Percentiles rank a stretch among this genome's conserved stretches.
Conservation (phyloP, 1,139 yeast species). For the Pichia sp. region DNA sequence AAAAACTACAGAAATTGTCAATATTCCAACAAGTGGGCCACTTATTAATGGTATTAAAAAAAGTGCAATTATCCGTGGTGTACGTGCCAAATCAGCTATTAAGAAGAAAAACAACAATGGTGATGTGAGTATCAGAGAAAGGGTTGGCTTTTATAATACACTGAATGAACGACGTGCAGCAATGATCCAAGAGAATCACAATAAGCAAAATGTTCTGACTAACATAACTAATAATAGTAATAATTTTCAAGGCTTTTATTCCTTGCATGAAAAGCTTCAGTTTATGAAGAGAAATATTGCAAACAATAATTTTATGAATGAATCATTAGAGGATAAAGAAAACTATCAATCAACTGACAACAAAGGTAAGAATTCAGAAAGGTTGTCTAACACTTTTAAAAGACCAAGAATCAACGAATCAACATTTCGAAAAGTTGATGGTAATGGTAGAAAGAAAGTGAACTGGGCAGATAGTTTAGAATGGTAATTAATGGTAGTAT, state of each 20-base stretch:
- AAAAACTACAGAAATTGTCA: constrained; percentile 52
- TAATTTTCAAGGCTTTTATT: constrained; percentile 13
- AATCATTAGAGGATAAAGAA: background rate
- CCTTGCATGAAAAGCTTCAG: constrained; percentile 12
- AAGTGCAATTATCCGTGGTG: constrained; percentile 53
- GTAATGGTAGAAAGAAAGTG: constrained; percentile 26
- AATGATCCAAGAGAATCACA: background rate
- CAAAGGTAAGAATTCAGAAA: background rate
- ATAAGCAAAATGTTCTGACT: constrained; percentile 1
- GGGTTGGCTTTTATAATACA: background rate
- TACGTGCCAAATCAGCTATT: constrained; percentile 20
- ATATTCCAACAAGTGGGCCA: constrained; percentile 54
- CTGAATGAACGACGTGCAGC: constrained; percentile 7
- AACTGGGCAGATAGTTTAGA: constrained; percentile 50
- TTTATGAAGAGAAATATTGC: constrained; percentile 8
- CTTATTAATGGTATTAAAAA: constrained; percentile 32
- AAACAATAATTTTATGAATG: background rate
- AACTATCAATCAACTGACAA: background rate
- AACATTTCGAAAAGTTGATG: background rate
- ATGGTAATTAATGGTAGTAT: constrained; percentile 34
- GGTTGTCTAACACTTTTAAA: constrained; percentile 6
- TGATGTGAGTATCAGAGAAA: background rate
- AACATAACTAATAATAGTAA: background rate
- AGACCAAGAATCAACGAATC: constrained; percentile 3
- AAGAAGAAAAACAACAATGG: background rate